phyloP scores from a whole-genome alignment of 2,329 filamentous ascomycete species.

The Eutypella sp. region DNA sequence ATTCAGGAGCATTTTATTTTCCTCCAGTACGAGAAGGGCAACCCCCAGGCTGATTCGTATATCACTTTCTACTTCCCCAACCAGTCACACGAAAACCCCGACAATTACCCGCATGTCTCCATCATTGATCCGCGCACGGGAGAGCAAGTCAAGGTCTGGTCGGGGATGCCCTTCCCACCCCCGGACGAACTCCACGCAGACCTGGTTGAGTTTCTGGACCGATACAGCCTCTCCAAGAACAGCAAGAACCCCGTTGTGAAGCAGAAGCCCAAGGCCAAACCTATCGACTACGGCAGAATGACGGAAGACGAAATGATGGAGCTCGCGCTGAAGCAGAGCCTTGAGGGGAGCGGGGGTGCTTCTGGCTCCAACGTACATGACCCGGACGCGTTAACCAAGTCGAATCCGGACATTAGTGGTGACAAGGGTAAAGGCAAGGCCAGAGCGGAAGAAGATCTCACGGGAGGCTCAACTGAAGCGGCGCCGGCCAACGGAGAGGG shows the following conservation, averaged over 20 bases:
- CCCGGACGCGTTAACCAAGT: slow-evolving; percentile 82
- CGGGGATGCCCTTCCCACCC: slow-evolving; percentile 71
- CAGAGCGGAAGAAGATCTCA: slow-evolving; percentile 21
- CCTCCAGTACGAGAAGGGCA: slow-evolving; percentile 86
- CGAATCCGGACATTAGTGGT: slow-evolving; percentile 39
- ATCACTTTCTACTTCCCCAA: slow-evolving; percentile 81
- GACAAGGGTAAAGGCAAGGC: slow-evolving; percentile 52
- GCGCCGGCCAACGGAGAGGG: slow-evolving; percentile 2
- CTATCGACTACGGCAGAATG: slow-evolving; percentile 77
- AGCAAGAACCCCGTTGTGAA: slow-evolving; percentile 91
- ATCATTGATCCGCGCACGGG: slow-evolving; percentile 94
- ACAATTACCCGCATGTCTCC: slow-evolving; percentile 91
- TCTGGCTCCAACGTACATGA: slow-evolving; percentile 60
- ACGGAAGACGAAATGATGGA: slow-evolving; percentile 97
- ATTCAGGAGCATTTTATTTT: slow-evolving; percentile 93
- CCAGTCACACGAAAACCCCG: slow-evolving; percentile 68
- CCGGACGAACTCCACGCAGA: slow-evolving; percentile 82
- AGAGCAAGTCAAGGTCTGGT: slow-evolving; percentile 96
- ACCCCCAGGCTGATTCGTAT: slow-evolving; percentile 72
- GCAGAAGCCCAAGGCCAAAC: slow-evolving; percentile 65
- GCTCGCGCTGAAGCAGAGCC: slow-evolving; percentile 84
- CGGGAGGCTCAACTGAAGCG: slow-evolving; percentile 15
- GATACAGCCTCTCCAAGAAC: slow-evolving; percentile 82
- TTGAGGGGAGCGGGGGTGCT: slow-evolving; percentile 50
- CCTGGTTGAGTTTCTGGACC: slow-evolving; percentile 91